These are phyloP conservation scores for Moniliophthora roreri DNA, from an alignment of 1,284 basidiomycete genomes.

Conservation along the genomic window DNA sequence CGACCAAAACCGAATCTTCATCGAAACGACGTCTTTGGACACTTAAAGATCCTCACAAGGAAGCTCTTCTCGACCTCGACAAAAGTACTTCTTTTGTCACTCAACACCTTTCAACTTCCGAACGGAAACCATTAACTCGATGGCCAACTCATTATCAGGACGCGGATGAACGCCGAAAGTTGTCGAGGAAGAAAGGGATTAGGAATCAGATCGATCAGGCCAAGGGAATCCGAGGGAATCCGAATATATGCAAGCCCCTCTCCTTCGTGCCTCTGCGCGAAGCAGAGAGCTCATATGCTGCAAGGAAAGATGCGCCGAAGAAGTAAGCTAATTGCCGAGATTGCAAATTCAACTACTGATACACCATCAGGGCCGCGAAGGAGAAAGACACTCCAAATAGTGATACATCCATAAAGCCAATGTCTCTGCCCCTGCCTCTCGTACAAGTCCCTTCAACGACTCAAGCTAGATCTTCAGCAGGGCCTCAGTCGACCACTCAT, in stretches of 20 bases:
- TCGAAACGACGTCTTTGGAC: neutral
- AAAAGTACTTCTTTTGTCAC: neutral
- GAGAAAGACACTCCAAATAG: no score
- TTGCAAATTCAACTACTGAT: no score
- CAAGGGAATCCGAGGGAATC: neutral
- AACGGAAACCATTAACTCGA: neutral
- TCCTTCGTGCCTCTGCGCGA: constrained; percentile 1
- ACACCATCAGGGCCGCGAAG: no score
- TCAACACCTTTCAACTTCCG: neutral
- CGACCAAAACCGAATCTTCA: neutral
- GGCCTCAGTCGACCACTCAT: no score
- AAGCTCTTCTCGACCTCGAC: neutral
- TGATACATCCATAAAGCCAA: no score
- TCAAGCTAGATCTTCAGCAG: no score
- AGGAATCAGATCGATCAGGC: neutral
- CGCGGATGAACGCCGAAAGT: neutral
- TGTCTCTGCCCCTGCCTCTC: no score
- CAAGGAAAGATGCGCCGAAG: neutral
- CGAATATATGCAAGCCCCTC: neutral
- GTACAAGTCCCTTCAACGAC: no score
- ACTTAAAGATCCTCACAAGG: neutral
- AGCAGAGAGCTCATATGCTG: neutral
- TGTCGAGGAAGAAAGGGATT: neutral
- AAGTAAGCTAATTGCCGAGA: no score
- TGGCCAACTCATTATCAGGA: neutral